Percentiles rank a stretch among this genome's conserved stretches.
Evolutionary conservation across 1,284 basidiomycete genomes (phyloP).

Genomic region (Marasmius tenuissimus): DNA sequence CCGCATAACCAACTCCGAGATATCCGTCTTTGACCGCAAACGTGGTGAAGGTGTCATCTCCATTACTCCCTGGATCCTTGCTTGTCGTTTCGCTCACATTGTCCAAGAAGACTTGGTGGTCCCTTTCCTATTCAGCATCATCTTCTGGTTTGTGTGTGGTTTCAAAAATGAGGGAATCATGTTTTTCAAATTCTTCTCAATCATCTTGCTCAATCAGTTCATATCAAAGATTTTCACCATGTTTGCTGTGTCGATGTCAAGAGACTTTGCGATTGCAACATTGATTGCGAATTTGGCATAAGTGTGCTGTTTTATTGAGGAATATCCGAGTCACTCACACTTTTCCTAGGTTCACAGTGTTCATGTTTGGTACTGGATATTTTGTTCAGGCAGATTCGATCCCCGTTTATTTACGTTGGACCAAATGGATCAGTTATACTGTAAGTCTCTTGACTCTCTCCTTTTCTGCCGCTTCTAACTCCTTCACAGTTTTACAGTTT

Average conservation of each 20-base stretch:
- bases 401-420: conserved; percentile 39
- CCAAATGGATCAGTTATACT: conserved; percentile 29
- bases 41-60: conserved; percentile 32
- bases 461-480: neutral
- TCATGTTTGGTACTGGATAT: conserved; percentile 27
- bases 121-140: conserved; percentile 16
- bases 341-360: conserved; percentile 23
- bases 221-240: conserved; percentile 36
- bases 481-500: conserved; percentile 16
- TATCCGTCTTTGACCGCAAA: conserved; percentile 48
- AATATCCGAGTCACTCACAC: neutral
- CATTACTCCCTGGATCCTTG: conserved; percentile 13
- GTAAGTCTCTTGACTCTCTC: neutral
- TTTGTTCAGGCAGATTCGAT: conserved; percentile 31
- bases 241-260: conserved; percentile 31
- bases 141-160: conserved; percentile 14
- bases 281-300: conserved; percentile 20
- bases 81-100: conserved; percentile 10
- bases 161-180: conserved; percentile 18
- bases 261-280: conserved; percentile 22
- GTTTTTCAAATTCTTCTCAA: conserved; percentile 37
- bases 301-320: neutral
- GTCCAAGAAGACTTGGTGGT: conserved; percentile 17
- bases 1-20: conserved; percentile 12
- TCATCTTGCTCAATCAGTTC: conserved; percentile 37